These are phyloP conservation scores for Solanum chacoense DNA, from an alignment of 305 asterid genomes.

Conservation along the genomic window DNA sequence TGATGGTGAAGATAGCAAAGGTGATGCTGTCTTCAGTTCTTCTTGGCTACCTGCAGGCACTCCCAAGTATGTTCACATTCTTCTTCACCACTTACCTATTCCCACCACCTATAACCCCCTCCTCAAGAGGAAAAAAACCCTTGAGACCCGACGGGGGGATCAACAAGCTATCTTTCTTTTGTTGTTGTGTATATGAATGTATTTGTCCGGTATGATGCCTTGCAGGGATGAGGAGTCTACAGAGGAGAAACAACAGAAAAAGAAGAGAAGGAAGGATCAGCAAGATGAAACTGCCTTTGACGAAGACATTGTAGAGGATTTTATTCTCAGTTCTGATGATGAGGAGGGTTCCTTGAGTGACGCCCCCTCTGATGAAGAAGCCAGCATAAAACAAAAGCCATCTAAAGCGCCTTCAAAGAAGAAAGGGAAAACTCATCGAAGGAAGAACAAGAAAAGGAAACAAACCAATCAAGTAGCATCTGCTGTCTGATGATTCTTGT, in stretches of 20 bases:
- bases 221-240: not conserved
- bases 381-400: conserved; percentile 25
- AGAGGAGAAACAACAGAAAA: conserved; percentile 19
- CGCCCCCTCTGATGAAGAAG: conserved; percentile 24
- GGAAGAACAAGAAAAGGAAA: conserved; percentile 35
- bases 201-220: not conserved
- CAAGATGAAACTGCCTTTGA: conserved; percentile 27
- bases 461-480: not conserved
- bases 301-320: conserved; percentile 74
- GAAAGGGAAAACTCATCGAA: conserved; percentile 22
- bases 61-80: conserved; percentile 36
- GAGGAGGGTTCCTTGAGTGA: conserved; percentile 26
- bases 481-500: not conserved
- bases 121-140: not conserved
- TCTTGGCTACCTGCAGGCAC: conserved; percentile 36
- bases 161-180: not conserved
- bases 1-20: conserved; percentile 37
- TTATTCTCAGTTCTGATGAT: conserved; percentile 69
- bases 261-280: conserved; percentile 20
- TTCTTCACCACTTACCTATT: conserved; percentile 1
- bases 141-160: not conserved
- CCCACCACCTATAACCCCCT: not conserved
- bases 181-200: not conserved
- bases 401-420: conserved; percentile 12
- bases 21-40: conserved; percentile 23